Conservation (phyloP, 495 filamentous ascomycete species). For the Hypoxylon subgilvum region DNA sequence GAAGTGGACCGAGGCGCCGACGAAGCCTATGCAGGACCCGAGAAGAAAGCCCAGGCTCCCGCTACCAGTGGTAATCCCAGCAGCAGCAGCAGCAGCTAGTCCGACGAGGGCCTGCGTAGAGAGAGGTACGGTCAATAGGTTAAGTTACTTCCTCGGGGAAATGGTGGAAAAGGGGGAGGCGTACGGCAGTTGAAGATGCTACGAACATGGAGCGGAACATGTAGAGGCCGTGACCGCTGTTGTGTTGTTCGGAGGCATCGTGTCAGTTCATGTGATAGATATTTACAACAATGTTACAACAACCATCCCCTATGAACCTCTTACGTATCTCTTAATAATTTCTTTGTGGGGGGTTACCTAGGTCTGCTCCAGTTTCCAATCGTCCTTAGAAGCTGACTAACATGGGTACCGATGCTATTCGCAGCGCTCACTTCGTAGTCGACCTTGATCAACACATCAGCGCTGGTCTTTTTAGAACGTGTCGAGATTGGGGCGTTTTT, state of each 20-base stretch:
- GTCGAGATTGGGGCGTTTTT: not conserved
- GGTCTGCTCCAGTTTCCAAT: conserved; percentile 34
- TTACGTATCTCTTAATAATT: too few species aligned
- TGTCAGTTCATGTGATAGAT: too few species aligned
- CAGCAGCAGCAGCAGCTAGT: conserved; percentile 17
- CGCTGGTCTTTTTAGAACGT: not conserved
- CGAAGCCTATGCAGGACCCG: conserved; percentile 24
- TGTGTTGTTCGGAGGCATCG: not conserved
- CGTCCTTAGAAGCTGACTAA: conserved; percentile 25
- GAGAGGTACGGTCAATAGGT: too few species aligned
- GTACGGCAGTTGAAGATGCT: conserved; percentile 20
- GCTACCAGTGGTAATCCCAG: conserved; percentile 19
- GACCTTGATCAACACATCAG: conserved; percentile 4
- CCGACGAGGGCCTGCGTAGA: conserved; percentile 24
- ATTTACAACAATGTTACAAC: too few species aligned
- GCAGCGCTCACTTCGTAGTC: conserved; percentile 20
- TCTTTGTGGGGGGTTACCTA: too few species aligned
- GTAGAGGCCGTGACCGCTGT: conserved; percentile 27
- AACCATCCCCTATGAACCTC: too few species aligned
- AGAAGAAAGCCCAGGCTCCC: conserved; percentile 24
- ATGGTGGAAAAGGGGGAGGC: not conserved
- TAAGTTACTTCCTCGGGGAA: too few species aligned
- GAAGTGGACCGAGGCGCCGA: conserved; percentile 25
- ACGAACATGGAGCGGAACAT: conserved; percentile 35
- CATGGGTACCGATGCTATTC: conserved; percentile 20